Conservation (phyloP, 2,329 filamentous ascomycete genomes). For the Tolypocladium tundrense region DNA sequence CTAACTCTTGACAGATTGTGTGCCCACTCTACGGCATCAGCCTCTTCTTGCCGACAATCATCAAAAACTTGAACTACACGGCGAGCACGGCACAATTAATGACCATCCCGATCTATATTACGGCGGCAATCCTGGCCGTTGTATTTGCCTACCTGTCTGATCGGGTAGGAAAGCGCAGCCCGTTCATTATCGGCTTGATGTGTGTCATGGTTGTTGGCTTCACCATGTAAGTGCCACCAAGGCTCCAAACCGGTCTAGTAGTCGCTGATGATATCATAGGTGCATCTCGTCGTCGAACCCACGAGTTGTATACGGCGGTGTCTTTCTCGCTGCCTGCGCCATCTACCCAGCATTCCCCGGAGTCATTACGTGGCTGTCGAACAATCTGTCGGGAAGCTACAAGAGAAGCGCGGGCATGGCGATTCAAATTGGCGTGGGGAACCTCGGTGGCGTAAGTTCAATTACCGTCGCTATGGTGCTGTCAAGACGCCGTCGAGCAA, state of each 20-base stretch:
- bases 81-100: slow-evolving; percentile 52
- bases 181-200: slow-evolving; percentile 45
- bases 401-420: slow-evolving; percentile 60
- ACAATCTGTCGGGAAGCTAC: slow-evolving; percentile 59
- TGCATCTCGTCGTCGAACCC: slow-evolving; percentile 49
- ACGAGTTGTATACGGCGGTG: slow-evolving; percentile 59
- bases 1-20: slow-evolving; percentile 26
- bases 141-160: slow-evolving; percentile 46
- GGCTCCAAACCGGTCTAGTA: background rate
- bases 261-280: slow-evolving; percentile 27
- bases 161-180: slow-evolving; percentile 38
- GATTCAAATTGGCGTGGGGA: slow-evolving; percentile 52
- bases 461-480: background rate
- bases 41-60: slow-evolving; percentile 54
- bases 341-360: slow-evolving; percentile 76
- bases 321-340: slow-evolving; percentile 65
- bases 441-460: slow-evolving; percentile 37
- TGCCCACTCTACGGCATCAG: slow-evolving; percentile 47
- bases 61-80: slow-evolving; percentile 47
- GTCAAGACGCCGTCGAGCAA: background rate
- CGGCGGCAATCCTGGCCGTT: slow-evolving; percentile 50
- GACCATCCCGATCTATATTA: slow-evolving; percentile 50
- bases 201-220: slow-evolving; percentile 46
- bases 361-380: slow-evolving; percentile 67
- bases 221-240: slow-evolving; percentile 29